Conservation (phyloP, 2,329 filamentous ascomycete genomes). For the Aspergillus ruber region DNA sequence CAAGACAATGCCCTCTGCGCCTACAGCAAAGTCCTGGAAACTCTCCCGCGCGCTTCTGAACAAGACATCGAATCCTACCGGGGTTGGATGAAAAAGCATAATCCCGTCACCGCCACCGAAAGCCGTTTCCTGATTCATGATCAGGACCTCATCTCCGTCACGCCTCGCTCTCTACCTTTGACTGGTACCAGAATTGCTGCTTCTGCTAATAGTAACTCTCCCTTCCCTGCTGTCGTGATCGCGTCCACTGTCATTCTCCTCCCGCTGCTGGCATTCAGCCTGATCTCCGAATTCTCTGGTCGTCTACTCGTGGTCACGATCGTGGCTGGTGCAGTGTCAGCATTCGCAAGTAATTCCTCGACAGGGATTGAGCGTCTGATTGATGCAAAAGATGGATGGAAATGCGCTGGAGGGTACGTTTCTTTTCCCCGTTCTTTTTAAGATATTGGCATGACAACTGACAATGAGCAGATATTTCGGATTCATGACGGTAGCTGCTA, state of each 20-base stretch:
- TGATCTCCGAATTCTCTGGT: conserved; percentile 52
- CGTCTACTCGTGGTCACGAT: conserved; percentile 54
- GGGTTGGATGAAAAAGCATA: conserved; percentile 47
- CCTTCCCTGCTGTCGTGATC: conserved; percentile 38
- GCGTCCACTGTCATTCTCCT: conserved; percentile 49
- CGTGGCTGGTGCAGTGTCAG: conserved; percentile 43
- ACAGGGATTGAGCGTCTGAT: conserved; percentile 29
- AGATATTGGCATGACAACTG: neutral
- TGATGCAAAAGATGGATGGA: conserved; percentile 35
- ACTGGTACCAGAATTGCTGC: conserved; percentile 1
- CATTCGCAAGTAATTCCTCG: conserved; percentile 32
- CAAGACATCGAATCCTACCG: conserved; percentile 49
- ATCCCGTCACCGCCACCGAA: conserved; percentile 46
- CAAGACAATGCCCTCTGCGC: conserved; percentile 38
- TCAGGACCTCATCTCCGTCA: conserved; percentile 39
- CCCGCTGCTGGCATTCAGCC: conserved; percentile 53
- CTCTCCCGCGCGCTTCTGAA: conserved; percentile 39
- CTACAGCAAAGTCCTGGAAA: conserved; percentile 44
- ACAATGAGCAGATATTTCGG: conserved; percentile 28
- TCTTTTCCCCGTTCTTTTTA: neutral
- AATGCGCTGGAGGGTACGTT: conserved; percentile 32
- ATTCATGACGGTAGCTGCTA: conserved; percentile 33
- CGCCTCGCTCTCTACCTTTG: conserved; percentile 4
- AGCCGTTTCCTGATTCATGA: conserved; percentile 47
- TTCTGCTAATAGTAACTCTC: conserved; percentile 10